Evolutionary conservation across 257 asterid genomes (phyloP).

Genomic region (Solanum verrucosum): DNA sequence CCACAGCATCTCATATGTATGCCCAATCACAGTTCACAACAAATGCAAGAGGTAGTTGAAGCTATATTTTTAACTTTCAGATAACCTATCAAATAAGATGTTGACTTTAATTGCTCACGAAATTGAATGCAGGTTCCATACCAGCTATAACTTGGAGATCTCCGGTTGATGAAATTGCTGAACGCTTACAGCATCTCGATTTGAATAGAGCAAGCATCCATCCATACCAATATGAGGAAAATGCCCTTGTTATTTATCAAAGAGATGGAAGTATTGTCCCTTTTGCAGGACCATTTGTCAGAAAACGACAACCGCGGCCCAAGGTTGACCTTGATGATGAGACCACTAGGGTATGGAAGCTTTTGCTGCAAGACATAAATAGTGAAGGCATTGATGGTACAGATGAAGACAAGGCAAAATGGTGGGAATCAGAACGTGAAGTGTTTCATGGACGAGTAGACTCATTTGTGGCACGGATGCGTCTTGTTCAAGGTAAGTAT

Average conservation of each 20-base stretch:
- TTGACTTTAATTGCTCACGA: background rate
- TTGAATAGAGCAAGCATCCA: constrained; percentile 27
- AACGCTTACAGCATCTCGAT: constrained; percentile 40
- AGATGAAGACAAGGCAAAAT: constrained; percentile 33
- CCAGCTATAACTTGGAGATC: constrained; percentile 47
- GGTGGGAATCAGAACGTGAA: constrained; percentile 48
- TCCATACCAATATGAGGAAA: constrained; percentile 25
- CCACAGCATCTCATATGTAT: constrained; percentile 24
- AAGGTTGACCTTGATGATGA: constrained; percentile 49
- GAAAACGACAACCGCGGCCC: constrained; percentile 54
- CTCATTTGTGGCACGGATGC: constrained; percentile 50
- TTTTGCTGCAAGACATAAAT: constrained; percentile 38
- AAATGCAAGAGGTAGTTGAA: constrained; percentile 26
- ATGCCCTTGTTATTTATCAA: constrained; percentile 66
- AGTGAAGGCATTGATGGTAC: constrained; percentile 45
- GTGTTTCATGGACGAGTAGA: constrained; percentile 44
- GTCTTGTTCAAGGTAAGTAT: constrained; percentile 42
- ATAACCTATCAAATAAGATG: background rate
- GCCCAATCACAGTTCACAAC: constrained; percentile 18
- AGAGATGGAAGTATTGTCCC: constrained; percentile 56
- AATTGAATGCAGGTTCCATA: constrained; percentile 45
- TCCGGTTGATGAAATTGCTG: constrained; percentile 37
- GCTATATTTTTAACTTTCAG: background rate
- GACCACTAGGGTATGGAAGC: constrained; percentile 48
- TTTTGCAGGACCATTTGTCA: constrained; percentile 26